These are phyloP conservation scores for Ogataea neopini DNA, from an alignment of 805 yeast genomes.

Conservation along the genomic window DNA sequence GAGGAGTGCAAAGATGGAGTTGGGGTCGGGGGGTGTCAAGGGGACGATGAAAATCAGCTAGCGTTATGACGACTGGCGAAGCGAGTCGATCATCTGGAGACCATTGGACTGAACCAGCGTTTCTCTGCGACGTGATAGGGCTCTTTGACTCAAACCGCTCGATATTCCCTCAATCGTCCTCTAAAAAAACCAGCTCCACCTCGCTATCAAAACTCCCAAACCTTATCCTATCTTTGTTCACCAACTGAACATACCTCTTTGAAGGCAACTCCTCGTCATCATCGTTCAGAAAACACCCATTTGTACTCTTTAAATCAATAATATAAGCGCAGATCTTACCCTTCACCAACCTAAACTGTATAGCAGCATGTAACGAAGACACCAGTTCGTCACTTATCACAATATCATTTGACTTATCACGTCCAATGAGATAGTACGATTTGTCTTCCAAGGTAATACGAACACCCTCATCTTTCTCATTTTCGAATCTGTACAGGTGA, in stretches of 20 bases:
- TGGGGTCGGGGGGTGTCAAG: constrained; percentile 70
- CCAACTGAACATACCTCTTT: constrained; percentile 28
- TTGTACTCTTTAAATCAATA: constrained; percentile 32
- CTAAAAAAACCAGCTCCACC: constrained; percentile 27
- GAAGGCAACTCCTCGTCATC: constrained; percentile 26
- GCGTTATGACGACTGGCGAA: too few species aligned
- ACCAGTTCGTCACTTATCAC: constrained; percentile 23
- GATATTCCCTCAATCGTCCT: too few species aligned
- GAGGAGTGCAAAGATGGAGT: constrained; percentile 88
- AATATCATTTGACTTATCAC: constrained; percentile 25
- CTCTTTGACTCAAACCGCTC: too few species aligned
- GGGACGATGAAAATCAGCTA: constrained; percentile 73
- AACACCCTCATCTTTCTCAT: constrained; percentile 10
- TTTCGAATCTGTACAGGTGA: constrained; percentile 22
- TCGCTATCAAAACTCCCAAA: constrained; percentile 30
- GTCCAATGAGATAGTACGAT: constrained; percentile 31
- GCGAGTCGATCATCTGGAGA: too few species aligned
- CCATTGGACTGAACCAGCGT: too few species aligned
- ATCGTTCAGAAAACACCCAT: constrained; percentile 34
- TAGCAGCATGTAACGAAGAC: constrained; percentile 31
- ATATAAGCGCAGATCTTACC: constrained; percentile 20
- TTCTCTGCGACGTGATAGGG: too few species aligned
- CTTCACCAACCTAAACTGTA: constrained; percentile 27
- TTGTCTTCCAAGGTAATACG: constrained; percentile 25
- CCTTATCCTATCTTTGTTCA: constrained; percentile 26